Evolutionary conservation across 2,329 filamentous ascomycete species (phyloP).

Genomic region (Pseudogymnoascus sp.): DNA sequence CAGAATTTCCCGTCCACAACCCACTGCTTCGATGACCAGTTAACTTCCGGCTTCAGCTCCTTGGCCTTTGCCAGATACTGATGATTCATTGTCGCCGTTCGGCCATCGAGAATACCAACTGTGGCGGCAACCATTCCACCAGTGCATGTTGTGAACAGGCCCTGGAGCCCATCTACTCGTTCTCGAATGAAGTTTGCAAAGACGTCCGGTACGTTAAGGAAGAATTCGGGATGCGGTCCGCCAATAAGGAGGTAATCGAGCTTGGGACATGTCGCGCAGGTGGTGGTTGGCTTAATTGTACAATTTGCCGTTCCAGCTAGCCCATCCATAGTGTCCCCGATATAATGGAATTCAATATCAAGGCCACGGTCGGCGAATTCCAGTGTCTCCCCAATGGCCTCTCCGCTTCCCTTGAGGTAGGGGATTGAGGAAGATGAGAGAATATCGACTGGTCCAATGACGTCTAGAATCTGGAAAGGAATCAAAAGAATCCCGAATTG

Average conservation of each 20-base stretch:
- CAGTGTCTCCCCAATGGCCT: neutral
- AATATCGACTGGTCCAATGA: constrained; percentile 25
- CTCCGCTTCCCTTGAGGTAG: neutral
- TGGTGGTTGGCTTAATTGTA: constrained; percentile 29
- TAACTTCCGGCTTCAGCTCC: constrained; percentile 35
- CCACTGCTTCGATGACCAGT: constrained; percentile 42
- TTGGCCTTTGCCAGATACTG: constrained; percentile 28
- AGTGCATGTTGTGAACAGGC: constrained; percentile 38
- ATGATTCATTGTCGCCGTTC: constrained; percentile 39
- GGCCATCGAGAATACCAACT: constrained; percentile 38
- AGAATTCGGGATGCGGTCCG: constrained; percentile 28
- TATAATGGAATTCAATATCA: constrained; percentile 33
- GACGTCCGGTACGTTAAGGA: constrained; percentile 27
- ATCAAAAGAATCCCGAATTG: constrained; percentile 26
- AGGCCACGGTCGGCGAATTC: constrained; percentile 21
- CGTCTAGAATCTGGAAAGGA: constrained; percentile 25
- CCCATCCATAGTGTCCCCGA: constrained; percentile 31
- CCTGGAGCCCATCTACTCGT: constrained; percentile 43
- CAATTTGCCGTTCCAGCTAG: constrained; percentile 22
- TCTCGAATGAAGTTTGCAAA: constrained; percentile 38
- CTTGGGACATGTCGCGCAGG: constrained; percentile 33
- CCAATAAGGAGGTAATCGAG: constrained; percentile 35
- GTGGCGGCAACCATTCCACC: constrained; percentile 30
- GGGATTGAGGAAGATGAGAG: constrained; percentile 15
- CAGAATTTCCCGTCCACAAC: constrained; percentile 41